Evolutionary conservation across 768 basidiomycete genomes (phyloP).

Genomic region (Phaeotremella skinneri): DNA sequence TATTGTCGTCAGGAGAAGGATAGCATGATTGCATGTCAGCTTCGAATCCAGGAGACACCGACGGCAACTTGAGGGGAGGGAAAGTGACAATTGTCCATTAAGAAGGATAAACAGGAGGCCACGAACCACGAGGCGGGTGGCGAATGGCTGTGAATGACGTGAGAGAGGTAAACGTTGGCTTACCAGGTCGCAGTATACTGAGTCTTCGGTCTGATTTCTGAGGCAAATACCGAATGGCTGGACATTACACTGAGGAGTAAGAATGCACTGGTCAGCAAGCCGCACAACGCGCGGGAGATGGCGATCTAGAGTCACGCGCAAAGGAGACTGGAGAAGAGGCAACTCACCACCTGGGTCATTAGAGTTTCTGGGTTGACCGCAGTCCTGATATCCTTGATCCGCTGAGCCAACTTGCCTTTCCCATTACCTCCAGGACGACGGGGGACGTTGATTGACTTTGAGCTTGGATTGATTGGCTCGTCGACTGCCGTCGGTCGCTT

Average conservation of each 20-base stretch:
- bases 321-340: not conserved
- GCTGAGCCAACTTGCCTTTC: not conserved
- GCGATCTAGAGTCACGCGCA: not conserved
- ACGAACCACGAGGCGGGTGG: conserved; percentile 3
- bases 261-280: conserved; percentile 4
- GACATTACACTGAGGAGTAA: conserved; percentile 16
- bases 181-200: conserved; percentile 18
- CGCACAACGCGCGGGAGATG: not conserved
- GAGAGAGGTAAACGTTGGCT: conserved; percentile 2
- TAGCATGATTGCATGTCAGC: conserved; percentile 12
- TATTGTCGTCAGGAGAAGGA: not conserved
- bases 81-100: not conserved
- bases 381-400: not conserved
- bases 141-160: not conserved
- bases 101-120: not conserved
- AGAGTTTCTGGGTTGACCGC: not conserved
- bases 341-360: not conserved
- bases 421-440: not conserved
- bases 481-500: no score
- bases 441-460: not conserved
- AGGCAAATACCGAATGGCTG: conserved; percentile 16
- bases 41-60: conserved; percentile 1
- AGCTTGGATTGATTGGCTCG: not conserved
- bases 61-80: conserved; percentile 6
- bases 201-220: conserved; percentile 9